These are phyloP conservation scores for Pleurotus tuoliensis DNA, from an alignment of 768 basidiomycete genomes.

Conservation along the genomic window DNA sequence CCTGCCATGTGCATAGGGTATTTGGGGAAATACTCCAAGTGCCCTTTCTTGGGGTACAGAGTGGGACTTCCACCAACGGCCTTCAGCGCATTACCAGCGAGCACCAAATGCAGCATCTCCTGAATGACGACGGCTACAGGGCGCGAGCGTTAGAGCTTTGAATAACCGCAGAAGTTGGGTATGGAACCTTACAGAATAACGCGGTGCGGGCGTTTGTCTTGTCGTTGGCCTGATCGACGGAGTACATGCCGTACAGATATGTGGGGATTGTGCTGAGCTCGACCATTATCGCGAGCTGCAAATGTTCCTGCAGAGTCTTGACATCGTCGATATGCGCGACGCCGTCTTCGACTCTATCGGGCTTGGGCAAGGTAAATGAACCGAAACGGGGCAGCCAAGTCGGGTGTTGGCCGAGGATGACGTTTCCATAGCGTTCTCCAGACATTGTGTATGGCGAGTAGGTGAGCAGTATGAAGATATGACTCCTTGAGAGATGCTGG, in stretches of 20 bases:
- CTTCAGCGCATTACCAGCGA: conserved; percentile 20
- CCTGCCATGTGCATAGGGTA: conserved; percentile 17
- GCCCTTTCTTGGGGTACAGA: conserved; percentile 13
- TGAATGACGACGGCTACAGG: conserved; percentile 18
- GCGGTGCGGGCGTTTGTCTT: conserved; percentile 12
- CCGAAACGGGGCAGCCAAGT: conserved; percentile 5
- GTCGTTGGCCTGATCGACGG: conserved; percentile 16
- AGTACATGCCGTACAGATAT: conserved; percentile 22
- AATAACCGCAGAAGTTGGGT: background rate
- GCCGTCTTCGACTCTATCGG: background rate
- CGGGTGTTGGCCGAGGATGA: conserved; percentile 1
- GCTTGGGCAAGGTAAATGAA: background rate
- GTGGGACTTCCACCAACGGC: conserved; percentile 18
- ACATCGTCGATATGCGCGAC: background rate
- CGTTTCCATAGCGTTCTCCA: conserved; percentile 1
- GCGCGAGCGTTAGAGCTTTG: background rate
- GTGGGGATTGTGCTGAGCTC: conserved; percentile 23
- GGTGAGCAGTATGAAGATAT: no score
- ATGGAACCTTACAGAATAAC: conserved; percentile 11
- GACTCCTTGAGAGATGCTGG: no score
- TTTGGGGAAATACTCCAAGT: conserved; percentile 14
- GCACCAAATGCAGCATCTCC: conserved; percentile 24
- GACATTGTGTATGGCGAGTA: background rate
- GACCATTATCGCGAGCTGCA: conserved; percentile 19
- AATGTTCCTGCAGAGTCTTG: conserved; percentile 9